Evolutionary conservation across 192 early-diverging fungal species (phyloP).

Genomic region (Geranomyces michiganensis): DNA sequence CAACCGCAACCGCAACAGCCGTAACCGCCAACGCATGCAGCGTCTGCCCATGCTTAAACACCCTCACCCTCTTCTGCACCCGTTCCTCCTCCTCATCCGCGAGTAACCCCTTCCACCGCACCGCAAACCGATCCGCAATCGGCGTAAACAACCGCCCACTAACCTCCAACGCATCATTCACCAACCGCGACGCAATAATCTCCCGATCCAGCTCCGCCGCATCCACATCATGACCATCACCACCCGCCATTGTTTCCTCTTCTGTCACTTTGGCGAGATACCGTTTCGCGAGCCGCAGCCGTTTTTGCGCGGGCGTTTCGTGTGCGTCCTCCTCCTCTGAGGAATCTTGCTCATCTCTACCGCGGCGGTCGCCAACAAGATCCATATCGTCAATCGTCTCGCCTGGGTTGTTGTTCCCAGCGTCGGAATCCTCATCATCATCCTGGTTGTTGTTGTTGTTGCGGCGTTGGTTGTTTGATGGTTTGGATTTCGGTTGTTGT

Average conservation of each 20-base stretch:
- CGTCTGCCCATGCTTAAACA: slow-evolving; percentile 42
- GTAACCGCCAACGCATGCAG: slow-evolving; percentile 83
- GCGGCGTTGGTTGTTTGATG: neutral
- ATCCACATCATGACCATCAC: slow-evolving; percentile 77
- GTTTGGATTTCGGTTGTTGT: slow-evolving; percentile 8
- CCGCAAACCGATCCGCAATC: slow-evolving; percentile 59
- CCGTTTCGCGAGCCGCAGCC: slow-evolving; percentile 88
- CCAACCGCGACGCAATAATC: slow-evolving; percentile 85
- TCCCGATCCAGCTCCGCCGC: slow-evolving; percentile 92
- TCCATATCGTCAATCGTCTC: slow-evolving; percentile 40
- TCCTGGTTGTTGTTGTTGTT: slow-evolving; percentile 14
- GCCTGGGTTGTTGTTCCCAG: neutral
- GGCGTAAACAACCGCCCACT: slow-evolving; percentile 55
- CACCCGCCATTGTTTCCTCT: slow-evolving; percentile 35
- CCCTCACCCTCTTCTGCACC: slow-evolving; percentile 24
- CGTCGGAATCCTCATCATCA: slow-evolving; percentile 21
- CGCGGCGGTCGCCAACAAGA: slow-evolving; percentile 30
- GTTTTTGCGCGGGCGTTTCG: slow-evolving; percentile 93
- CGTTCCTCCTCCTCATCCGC: slow-evolving; percentile 23
- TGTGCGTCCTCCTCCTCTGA: slow-evolving; percentile 66
- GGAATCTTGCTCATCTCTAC: slow-evolving; percentile 43
- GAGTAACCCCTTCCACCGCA: slow-evolving; percentile 26
- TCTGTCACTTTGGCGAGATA: slow-evolving; percentile 83
- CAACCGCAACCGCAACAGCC: slow-evolving; percentile 64
- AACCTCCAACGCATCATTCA: slow-evolving; percentile 70